Conservation (phyloP, 2,329 filamentous ascomycete genomes). For the Penicillium sp. region DNA sequence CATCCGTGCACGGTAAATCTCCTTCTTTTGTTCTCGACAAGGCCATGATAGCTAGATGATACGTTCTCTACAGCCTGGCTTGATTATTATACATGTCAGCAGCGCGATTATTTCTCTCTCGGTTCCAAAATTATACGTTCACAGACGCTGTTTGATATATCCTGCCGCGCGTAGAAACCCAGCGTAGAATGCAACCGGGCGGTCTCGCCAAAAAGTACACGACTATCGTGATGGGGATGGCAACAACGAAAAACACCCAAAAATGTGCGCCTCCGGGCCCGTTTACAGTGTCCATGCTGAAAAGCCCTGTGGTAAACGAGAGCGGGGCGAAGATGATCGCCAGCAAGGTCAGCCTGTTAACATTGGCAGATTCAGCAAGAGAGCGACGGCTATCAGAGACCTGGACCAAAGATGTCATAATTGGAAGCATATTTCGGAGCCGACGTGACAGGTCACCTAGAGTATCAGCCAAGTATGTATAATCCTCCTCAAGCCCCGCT, state of each 20-base stretch:
- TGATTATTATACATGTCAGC: too few relatives aligned
- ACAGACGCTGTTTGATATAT: neutral
- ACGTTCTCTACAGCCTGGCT: too few relatives aligned
- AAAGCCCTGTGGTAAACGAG: constrained; percentile 11
- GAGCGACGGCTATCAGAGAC: constrained; percentile 9
- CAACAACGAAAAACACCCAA: constrained; percentile 11
- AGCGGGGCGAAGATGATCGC: constrained; percentile 8
- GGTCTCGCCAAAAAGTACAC: constrained; percentile 6
- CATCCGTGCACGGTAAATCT: too few relatives aligned
- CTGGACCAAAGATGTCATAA: constrained; percentile 11
- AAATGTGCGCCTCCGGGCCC: constrained; percentile 9
- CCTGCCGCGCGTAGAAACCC: neutral
- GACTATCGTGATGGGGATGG: constrained; percentile 8
- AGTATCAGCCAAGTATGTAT: neutral
- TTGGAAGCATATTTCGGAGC: constrained; percentile 9
- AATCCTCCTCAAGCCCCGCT: neutral
- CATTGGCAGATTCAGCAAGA: constrained; percentile 4
- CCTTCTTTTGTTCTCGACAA: too few relatives aligned
- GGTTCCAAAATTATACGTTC: too few relatives aligned
- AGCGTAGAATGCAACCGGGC: neutral
- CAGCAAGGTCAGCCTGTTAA: constrained; percentile 6
- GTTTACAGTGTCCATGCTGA: constrained; percentile 8
- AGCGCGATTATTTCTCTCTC: too few relatives aligned
- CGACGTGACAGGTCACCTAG: constrained; percentile 1
- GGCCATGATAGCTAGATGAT: too few relatives aligned